A percentile compares a stretch with the other conserved stretches of the same genome.
These are phyloP conservation scores for Diaporthe australafricana DNA, from an alignment of 2,329 filamentous ascomycete genomes.

Conservation along the genomic window DNA sequence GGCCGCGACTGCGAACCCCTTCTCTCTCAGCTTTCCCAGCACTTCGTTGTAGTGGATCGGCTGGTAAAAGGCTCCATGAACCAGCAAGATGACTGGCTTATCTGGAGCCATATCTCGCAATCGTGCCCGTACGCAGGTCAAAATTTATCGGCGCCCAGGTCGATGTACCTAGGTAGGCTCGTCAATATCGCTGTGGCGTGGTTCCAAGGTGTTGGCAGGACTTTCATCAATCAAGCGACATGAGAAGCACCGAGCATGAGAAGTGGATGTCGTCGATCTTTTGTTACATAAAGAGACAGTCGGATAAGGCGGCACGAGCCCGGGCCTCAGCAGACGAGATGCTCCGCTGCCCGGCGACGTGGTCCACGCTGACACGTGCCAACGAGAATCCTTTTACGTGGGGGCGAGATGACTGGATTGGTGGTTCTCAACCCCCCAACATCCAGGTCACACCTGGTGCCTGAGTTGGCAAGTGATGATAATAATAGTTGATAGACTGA, in stretches of 20 bases:
- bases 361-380: constrained; percentile 14
- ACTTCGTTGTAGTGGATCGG: constrained; percentile 24
- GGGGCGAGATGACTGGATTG: constrained; percentile 9
- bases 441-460: not conserved
- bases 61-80: constrained; percentile 27
- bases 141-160: not conserved
- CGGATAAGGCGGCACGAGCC: constrained; percentile 7
- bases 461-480: no score
- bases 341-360: not conserved
- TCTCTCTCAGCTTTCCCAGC: not conserved
- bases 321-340: not conserved
- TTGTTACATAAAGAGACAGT: constrained; percentile 8
- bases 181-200: not conserved
- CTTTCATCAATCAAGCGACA: not conserved
- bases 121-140: not conserved
- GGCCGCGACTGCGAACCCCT: not conserved
- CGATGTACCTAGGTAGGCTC: not conserved
- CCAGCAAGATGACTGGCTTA: constrained; percentile 29
- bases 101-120: constrained; percentile 11
- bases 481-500: no score
- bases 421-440: not conserved
- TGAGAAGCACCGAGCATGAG: not conserved
- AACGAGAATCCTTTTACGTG: not conserved
- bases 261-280: not conserved
- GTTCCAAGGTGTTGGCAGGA: not conserved